Evolutionary conservation across 192 early-diverging fungal species (phyloP).

Genomic region (Linnemannia schmuckeri): DNA sequence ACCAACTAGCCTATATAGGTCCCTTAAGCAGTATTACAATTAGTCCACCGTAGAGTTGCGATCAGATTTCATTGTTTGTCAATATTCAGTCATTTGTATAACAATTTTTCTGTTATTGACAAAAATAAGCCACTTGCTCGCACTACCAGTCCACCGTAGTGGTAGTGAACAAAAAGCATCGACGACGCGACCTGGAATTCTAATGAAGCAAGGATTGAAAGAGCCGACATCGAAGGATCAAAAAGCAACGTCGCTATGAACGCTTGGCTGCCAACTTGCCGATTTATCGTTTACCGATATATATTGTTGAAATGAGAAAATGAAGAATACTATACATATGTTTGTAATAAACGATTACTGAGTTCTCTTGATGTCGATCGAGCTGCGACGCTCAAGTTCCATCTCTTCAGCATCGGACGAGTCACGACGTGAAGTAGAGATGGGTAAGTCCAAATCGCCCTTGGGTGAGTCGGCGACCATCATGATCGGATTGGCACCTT

Average conservation of each 20-base stretch:
- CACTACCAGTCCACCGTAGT: too few relatives aligned
- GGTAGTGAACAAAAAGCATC: too few relatives aligned
- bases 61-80: too few relatives aligned
- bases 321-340: constrained; percentile 3
- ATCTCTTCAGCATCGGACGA: constrained; percentile 7
- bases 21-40: too few relatives aligned
- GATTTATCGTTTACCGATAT: background rate
- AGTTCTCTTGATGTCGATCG: constrained; percentile 15
- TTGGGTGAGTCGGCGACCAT: constrained; percentile 10
- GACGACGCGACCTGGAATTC: too few relatives aligned
- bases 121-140: too few relatives aligned
- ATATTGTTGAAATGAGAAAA: background rate
- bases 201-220: too few relatives aligned
- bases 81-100: too few relatives aligned
- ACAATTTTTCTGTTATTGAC: too few relatives aligned
- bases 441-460: constrained; percentile 9
- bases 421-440: constrained; percentile 19
- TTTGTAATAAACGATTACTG: constrained; percentile 13
- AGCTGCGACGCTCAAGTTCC: constrained; percentile 2
- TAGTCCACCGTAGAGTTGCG: too few relatives aligned
- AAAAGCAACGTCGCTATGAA: background rate
- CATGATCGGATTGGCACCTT: constrained; percentile 12
- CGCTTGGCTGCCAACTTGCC: constrained; percentile 3
- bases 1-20: too few relatives aligned
- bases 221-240: constrained; percentile 2